phyloP scores from a whole-genome alignment of 2,329 filamentous ascomycete species.

The Apiospora sp. region DNA sequence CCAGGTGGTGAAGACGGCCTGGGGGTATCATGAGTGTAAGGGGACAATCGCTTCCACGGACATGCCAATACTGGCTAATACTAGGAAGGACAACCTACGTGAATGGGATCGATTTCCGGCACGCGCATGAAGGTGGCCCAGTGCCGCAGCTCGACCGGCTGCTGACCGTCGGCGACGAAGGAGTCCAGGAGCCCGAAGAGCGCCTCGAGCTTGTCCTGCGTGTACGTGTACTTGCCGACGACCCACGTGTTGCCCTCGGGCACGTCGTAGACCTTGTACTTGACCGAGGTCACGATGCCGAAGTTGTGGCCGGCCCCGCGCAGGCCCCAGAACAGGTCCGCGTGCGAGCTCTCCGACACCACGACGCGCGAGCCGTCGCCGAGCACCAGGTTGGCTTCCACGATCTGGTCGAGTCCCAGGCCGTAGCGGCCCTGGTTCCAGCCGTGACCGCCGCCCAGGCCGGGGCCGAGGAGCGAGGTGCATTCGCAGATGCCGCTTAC shows the following conservation, averaged over 20 bases:
- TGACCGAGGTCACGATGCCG: conserved; percentile 48
- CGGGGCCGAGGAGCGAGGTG: conserved; percentile 23
- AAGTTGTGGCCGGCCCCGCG: conserved; percentile 52
- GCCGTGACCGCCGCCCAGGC: conserved; percentile 27
- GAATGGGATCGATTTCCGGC: conserved; percentile 21
- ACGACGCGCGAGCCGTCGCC: conserved; percentile 27
- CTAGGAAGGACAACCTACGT: too few species aligned
- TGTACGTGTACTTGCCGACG: conserved; percentile 26
- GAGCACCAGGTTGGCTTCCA: conserved; percentile 26
- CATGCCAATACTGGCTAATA: too few species aligned
- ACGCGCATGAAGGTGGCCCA: conserved; percentile 17
- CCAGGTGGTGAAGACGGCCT: conserved; percentile 1
- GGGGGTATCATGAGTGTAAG: too few species aligned
- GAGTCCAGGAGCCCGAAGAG: conserved; percentile 25
- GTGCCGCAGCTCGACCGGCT: conserved; percentile 26
- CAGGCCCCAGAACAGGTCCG: conserved; percentile 51
- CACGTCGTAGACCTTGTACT: conserved; percentile 26
- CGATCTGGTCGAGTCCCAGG: conserved; percentile 24
- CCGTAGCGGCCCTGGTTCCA: conserved; percentile 27
- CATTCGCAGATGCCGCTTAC: conserved; percentile 13
- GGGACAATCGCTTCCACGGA: too few species aligned
- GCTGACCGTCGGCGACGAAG: conserved; percentile 22
- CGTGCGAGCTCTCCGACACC: conserved; percentile 26
- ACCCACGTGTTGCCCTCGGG: conserved; percentile 27
- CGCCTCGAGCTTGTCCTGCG: conserved; percentile 30